Conservation (phyloP, 2,329 filamentous ascomycete genomes). For the Ascocoryne sarcoides region DNA sequence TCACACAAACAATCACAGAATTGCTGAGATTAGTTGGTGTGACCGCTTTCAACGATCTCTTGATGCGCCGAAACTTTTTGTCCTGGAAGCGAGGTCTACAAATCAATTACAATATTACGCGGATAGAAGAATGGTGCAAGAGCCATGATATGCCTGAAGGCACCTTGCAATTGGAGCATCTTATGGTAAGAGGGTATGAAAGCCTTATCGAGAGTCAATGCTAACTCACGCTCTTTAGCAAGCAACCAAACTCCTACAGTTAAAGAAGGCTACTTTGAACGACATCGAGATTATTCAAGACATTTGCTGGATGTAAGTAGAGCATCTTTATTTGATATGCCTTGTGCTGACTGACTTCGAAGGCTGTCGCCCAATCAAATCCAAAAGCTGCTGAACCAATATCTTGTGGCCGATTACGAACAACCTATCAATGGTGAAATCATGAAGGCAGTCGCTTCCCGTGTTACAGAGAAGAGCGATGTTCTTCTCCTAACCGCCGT, state of each 20-base stretch:
- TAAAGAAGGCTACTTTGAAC: conserved; percentile 98
- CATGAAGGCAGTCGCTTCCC: conserved; percentile 97
- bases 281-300: conserved; percentile 99
- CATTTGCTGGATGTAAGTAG: conserved; percentile 96
- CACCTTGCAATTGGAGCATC: conserved; percentile 90
- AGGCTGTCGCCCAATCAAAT: conserved; percentile 98
- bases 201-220: conserved; percentile 9
- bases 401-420: conserved; percentile 96
- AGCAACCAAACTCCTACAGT: conserved; percentile 93
- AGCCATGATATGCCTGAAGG: conserved; percentile 99
- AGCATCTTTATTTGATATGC: not conserved
- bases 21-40: conserved; percentile 88
- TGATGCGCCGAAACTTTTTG: conserved; percentile 97
- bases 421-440: conserved; percentile 99
- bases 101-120: conserved; percentile 99
- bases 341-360: not conserved
- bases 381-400: conserved; percentile 97
- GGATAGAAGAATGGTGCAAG: conserved; percentile 99
- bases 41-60: conserved; percentile 93
- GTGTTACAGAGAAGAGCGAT: conserved; percentile 97
- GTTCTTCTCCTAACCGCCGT: conserved; percentile 88
- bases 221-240: conserved; percentile 46
- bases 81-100: conserved; percentile 98
- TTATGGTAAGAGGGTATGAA: conserved; percentile 62
- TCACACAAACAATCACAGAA: conserved; percentile 92